phyloP scores from a whole-genome alignment of 2,329 filamentous ascomycete genomes.

The Proliferodiscus dingleyae region DNA sequence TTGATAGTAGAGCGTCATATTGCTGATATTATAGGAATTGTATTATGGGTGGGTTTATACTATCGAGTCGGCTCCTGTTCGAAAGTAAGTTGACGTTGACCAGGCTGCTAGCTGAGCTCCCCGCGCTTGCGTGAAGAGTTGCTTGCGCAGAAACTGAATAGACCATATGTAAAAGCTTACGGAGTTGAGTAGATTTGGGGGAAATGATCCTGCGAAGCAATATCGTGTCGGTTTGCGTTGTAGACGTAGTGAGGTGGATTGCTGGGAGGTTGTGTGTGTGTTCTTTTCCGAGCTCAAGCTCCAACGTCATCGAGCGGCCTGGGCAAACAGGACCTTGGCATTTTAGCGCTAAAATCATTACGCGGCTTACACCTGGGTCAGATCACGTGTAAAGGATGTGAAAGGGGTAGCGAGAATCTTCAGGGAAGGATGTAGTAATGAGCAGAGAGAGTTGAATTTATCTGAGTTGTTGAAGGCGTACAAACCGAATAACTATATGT shows the following conservation, averaged over 20 bases:
- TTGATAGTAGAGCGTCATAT: constrained; percentile 48
- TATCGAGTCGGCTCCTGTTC: constrained; percentile 22
- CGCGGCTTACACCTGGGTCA: neutral
- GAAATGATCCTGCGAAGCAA: neutral
- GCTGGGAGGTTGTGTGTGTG: constrained; percentile 1
- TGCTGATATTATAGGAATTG: constrained; percentile 22
- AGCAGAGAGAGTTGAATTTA: too few relatives aligned
- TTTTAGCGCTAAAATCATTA: neutral
- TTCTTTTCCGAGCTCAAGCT: constrained; percentile 9
- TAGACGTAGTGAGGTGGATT: neutral
- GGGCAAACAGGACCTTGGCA: neutral
- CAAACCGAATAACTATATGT: too few relatives aligned
- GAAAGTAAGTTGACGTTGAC: constrained; percentile 13
- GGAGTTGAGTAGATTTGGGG: too few relatives aligned
- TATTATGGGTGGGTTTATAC: constrained; percentile 6
- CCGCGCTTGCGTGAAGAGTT: neutral
- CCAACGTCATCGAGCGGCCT: constrained; percentile 14
- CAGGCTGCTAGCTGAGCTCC: neutral
- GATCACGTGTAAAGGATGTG: neutral
- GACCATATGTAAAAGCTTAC: neutral
- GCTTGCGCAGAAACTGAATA: neutral
- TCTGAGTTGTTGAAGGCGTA: too few relatives aligned
- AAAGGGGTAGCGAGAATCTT: neutral
- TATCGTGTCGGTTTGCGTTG: neutral
- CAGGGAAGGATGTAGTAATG: too few relatives aligned